A percentile compares a stretch with the other conserved stretches of the same genome.
These are phyloP conservation scores for Chytridium lagenaria DNA, from an alignment of 371 early-diverging fungal genomes.

Conservation along the genomic window DNA sequence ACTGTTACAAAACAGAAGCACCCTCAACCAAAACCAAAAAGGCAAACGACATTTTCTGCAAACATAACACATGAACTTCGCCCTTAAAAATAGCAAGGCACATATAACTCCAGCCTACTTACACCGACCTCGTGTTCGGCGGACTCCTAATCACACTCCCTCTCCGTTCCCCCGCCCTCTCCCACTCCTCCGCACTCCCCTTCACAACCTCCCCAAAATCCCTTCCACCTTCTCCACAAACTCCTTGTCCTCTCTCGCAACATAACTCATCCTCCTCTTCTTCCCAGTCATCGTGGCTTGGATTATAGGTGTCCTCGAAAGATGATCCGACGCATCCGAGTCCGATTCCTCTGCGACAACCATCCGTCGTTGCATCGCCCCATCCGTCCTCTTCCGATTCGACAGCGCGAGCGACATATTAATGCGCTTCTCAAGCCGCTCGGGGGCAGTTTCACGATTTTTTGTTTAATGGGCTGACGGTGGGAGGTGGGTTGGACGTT, in stretches of 20 bases:
- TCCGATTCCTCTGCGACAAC: too few species aligned
- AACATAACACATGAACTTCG: too few species aligned
- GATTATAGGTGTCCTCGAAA: too few species aligned
- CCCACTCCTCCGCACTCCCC: slow-evolving; percentile 33
- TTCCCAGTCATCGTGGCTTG: too few species aligned
- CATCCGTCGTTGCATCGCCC: not conserved
- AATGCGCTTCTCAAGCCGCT: not conserved
- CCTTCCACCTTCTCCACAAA: slow-evolving; percentile 21
- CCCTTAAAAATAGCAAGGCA: too few species aligned
- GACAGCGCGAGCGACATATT: not conserved
- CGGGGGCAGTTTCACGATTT: too few species aligned
- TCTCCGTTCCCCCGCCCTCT: slow-evolving; percentile 19
- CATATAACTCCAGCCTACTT: too few species aligned
- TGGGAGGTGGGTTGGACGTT: not conserved
- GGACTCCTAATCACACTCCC: slow-evolving; percentile 13
- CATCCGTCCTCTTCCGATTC: not conserved
- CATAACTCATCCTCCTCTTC: slow-evolving; percentile 7
- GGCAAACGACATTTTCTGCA: too few species aligned
- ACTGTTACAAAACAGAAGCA: too few species aligned
- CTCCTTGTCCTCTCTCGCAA: slow-evolving; percentile 21
- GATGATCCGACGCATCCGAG: not conserved
- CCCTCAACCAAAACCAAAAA: too few species aligned
- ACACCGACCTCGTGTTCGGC: not conserved
- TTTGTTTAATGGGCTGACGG: not conserved
- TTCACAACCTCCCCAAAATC: slow-evolving; percentile 14